Conservation (phyloP, 495 filamentous ascomycete genomes). For the Aspergillus heteromorphus region DNA sequence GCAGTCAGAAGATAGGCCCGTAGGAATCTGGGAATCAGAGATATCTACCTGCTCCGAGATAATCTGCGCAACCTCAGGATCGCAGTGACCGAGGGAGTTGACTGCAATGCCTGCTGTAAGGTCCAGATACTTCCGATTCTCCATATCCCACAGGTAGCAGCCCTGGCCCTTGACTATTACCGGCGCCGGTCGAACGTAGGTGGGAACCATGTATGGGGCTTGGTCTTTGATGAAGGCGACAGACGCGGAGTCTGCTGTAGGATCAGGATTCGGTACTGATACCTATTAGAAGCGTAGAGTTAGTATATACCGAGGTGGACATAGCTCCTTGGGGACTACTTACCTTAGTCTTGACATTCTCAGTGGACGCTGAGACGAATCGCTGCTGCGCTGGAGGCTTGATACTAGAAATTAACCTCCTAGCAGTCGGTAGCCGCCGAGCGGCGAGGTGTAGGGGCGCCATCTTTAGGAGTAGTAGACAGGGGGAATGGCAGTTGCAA, state of each 20-base stretch:
- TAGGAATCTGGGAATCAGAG: not conserved
- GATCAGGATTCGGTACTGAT: conserved; percentile 69
- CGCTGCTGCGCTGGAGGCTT: conserved; percentile 37
- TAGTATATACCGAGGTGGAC: not conserved
- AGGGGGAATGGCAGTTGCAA: no score
- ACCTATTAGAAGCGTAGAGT: conserved; percentile 50
- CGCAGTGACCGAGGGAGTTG: conserved; percentile 83
- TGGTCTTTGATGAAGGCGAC: conserved; percentile 67
- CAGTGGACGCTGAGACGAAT: conserved; percentile 27
- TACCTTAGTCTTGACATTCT: conserved; percentile 22
- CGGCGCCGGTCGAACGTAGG: conserved; percentile 85
- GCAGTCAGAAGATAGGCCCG: conserved; percentile 10
- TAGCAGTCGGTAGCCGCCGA: conserved; percentile 36
- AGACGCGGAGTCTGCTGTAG: conserved; percentile 68
- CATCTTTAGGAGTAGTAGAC: conserved; percentile 6
- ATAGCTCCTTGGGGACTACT: not conserved
- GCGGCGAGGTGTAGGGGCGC: conserved; percentile 31
- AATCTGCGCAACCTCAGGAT: conserved; percentile 63
- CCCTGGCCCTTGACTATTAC: conserved; percentile 85
- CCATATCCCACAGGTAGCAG: conserved; percentile 82
- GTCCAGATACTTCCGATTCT: conserved; percentile 85
- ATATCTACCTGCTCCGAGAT: conserved; percentile 64
- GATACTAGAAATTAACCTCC: conserved; percentile 24
- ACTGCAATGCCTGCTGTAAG: conserved; percentile 96
- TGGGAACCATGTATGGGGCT: conserved; percentile 84